phyloP scores from a whole-genome alignment of 2,329 filamentous ascomycete species.

The Aspergillus niger region DNA sequence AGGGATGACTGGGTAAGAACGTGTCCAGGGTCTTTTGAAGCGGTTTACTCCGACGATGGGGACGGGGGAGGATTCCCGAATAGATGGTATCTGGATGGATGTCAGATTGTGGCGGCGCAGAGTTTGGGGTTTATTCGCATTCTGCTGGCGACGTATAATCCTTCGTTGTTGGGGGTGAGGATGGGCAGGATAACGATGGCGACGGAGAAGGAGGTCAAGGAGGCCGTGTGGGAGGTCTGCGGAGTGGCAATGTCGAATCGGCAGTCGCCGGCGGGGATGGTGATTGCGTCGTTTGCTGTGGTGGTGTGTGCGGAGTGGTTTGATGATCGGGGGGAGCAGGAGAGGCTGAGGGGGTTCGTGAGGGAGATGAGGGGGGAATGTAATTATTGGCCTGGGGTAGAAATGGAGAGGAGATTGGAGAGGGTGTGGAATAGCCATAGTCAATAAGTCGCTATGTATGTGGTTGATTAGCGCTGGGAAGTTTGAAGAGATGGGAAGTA shows the following conservation, averaged over 20 bases:
- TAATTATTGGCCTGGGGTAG: not conserved
- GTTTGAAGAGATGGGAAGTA: not conserved
- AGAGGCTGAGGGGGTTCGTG: not conserved
- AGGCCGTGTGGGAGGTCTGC: slow-evolving; percentile 21
- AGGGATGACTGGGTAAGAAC: not conserved
- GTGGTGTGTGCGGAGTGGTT: not conserved
- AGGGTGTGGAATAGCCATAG: not conserved
- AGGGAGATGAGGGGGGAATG: not conserved
- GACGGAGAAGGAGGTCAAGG: slow-evolving; percentile 31
- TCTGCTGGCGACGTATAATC: not conserved
- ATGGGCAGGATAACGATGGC: not conserved
- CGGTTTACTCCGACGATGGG: not conserved
- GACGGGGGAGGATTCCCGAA: not conserved
- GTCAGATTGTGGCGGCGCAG: not conserved
- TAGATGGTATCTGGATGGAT: not conserved
- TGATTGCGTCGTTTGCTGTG: slow-evolving; percentile 9
- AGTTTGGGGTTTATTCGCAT: not conserved
- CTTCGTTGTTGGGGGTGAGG: not conserved
- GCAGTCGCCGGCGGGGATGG: slow-evolving; percentile 18
- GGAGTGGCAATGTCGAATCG: slow-evolving; percentile 25
- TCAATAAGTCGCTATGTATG: not conserved
- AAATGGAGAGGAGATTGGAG: not conserved
- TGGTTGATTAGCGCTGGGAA: not conserved
- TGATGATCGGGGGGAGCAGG: not conserved
- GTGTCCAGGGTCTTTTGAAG: not conserved